Percentiles rank a stretch among this genome's conserved stretches.
These are phyloP conservation scores for Jackrogersella multiformis DNA, from an alignment of 495 filamentous ascomycete species.

Conservation along the genomic window DNA sequence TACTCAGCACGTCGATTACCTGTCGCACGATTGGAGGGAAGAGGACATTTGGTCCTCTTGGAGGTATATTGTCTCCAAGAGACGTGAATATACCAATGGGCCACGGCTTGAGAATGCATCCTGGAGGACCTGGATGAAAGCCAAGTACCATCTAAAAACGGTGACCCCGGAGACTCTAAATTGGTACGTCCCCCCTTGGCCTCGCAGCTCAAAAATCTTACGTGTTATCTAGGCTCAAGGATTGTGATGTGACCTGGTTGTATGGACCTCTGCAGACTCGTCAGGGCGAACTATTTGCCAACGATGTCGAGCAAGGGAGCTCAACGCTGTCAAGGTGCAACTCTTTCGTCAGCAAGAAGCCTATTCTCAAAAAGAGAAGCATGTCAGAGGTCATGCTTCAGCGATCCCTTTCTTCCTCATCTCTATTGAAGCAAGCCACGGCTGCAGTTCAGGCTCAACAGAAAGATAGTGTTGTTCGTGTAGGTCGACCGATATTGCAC, in stretches of 20 bases:
- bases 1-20: constrained; percentile 92
- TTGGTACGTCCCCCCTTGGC: constrained; percentile 67
- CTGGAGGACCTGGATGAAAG: constrained; percentile 97
- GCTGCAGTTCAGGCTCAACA: constrained; percentile 92
- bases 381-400: constrained; percentile 97
- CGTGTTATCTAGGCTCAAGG: constrained; percentile 77
- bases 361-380: constrained; percentile 95
- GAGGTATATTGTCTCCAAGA: constrained; percentile 85
- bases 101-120: constrained; percentile 93
- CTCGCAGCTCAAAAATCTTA: constrained; percentile 29
- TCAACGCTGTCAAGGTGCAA: constrained; percentile 76
- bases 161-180: constrained; percentile 89
- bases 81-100: constrained; percentile 80
- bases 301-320: constrained; percentile 62
- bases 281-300: constrained; percentile 53
- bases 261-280: constrained; percentile 90
- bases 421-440: constrained; percentile 90
- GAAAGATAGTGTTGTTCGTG: constrained; percentile 58
- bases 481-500: constrained; percentile 55
- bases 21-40: constrained; percentile 94
- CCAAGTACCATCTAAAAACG: constrained; percentile 83
- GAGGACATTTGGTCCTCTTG: constrained; percentile 99
- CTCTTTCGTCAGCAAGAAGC: constrained; percentile 84
- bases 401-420: constrained; percentile 87
- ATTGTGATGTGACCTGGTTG: constrained; percentile 97